phyloP scores from a whole-genome alignment of 257 asterid genomes.

The Fraxinus pennsylvanica region DNA sequence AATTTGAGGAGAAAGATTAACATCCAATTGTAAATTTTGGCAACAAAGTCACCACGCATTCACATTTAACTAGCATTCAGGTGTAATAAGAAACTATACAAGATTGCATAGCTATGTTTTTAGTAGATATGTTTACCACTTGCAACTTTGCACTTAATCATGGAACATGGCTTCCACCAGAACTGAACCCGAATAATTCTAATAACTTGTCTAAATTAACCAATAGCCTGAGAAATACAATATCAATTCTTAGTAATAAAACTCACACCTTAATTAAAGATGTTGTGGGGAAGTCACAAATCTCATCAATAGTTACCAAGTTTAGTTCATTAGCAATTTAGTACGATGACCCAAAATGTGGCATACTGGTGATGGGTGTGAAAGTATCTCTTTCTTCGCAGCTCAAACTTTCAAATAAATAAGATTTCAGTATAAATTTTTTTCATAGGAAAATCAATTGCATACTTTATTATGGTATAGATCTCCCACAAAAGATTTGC shows the following conservation, averaged over 20 bases:
- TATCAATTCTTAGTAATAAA: background rate
- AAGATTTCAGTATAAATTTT: background rate
- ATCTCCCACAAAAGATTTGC: background rate
- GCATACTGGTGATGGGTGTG: background rate
- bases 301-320: background rate
- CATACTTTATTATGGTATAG: background rate
- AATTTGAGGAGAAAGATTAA: conserved; percentile 5
- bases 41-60: conserved; percentile 4
- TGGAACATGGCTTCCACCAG: background rate
- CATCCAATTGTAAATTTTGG: background rate
- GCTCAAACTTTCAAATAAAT: background rate
- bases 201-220: background rate
- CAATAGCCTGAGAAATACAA: background rate
- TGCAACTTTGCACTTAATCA: background rate
- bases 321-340: background rate
- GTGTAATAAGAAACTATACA: background rate
- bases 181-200: background rate
- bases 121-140: background rate
- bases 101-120: background rate
- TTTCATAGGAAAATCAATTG: background rate
- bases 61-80: too few species aligned
- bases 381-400: background rate
- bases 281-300: background rate
- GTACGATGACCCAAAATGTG: background rate
- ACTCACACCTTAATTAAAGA: background rate